These are phyloP conservation scores for Microthlaspi erraticum DNA, from an alignment of 345 rosid genomes.

Conservation along the genomic window DNA sequence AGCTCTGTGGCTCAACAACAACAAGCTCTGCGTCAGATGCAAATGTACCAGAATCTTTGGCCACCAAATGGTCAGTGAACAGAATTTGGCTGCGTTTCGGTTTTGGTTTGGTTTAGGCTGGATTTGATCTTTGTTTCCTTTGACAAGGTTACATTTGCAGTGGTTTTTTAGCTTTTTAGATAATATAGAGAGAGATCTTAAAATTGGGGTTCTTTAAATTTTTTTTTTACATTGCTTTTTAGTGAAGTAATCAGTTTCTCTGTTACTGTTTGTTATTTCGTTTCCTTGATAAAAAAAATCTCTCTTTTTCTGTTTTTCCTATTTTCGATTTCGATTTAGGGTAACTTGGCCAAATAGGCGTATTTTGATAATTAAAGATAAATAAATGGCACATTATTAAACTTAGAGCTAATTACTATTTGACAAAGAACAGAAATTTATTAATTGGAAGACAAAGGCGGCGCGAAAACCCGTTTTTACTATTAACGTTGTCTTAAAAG, in stretches of 20 bases:
- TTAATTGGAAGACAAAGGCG: no score
- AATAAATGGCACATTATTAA: no score
- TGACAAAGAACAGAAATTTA: no score
- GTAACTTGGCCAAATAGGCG: no score
- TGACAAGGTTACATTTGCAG: not conserved
- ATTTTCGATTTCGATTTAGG: not conserved
- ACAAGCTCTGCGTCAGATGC: conserved; percentile 35
- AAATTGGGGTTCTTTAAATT: conserved; percentile 23
- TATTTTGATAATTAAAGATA: no score
- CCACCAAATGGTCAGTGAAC: conserved; percentile 27
- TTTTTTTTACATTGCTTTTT: not conserved
- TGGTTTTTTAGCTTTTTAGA: conserved; percentile 26
- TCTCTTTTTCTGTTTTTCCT: not conserved
- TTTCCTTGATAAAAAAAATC: conserved; percentile 5
- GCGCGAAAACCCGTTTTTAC: no score
- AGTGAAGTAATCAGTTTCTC: conserved; percentile 19
- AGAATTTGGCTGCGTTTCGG: not conserved
- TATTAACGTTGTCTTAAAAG: no score
- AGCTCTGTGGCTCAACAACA: conserved; percentile 35
- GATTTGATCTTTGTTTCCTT: conserved; percentile 12
- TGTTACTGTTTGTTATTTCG: not conserved
- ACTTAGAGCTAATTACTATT: no score
- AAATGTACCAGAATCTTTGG: conserved; percentile 35
- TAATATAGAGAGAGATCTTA: conserved; percentile 13
- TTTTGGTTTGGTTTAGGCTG: conserved; percentile 19